Conservation (phyloP, 1,139 yeast genomes). For the Yamadazyma blattariae region DNA sequence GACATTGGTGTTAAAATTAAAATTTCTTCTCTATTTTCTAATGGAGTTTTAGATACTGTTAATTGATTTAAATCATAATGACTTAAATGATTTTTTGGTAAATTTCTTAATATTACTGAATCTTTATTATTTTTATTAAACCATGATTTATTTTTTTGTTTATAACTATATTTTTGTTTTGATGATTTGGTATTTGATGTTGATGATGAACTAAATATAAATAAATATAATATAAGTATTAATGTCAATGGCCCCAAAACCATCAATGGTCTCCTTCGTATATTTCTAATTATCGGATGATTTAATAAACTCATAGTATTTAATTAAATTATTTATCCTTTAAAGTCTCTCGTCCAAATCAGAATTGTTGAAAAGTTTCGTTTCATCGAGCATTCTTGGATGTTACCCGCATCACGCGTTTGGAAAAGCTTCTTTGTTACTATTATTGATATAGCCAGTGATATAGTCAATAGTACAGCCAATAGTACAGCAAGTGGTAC, state of each 20-base stretch:
- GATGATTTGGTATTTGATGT: slow-evolving; percentile 15
- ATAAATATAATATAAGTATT: slow-evolving; percentile 39
- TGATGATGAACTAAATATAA: slow-evolving; percentile 28
- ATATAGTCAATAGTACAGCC: too few relatives aligned
- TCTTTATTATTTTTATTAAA: slow-evolving; percentile 38
- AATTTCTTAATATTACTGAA: slow-evolving; percentile 52
- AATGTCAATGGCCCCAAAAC: slow-evolving; percentile 45
- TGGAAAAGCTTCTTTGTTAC: too few relatives aligned
- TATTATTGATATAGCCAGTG: too few relatives aligned
- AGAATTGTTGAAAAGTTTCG: too few relatives aligned
- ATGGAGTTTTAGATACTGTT: slow-evolving; percentile 66
- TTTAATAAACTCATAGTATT: neutral
- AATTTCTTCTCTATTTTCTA: slow-evolving; percentile 74
- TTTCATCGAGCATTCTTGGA: too few relatives aligned
- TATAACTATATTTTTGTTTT: slow-evolving; percentile 45
- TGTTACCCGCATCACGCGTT: too few relatives aligned
- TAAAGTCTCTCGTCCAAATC: neutral
- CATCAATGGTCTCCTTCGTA: slow-evolving; percentile 59
- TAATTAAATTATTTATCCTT: neutral
- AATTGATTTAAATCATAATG: slow-evolving; percentile 82
- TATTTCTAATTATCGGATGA: slow-evolving; percentile 34
- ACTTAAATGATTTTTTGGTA: slow-evolving; percentile 76
- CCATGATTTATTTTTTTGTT: slow-evolving; percentile 47
- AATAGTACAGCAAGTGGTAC: too few relatives aligned
- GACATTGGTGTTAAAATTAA: slow-evolving; percentile 87